Percentiles rank a stretch among this genome's conserved stretches.
Conservation (phyloP, 2,329 filamentous ascomycete genomes). For the Colletotrichum tropicicola region DNA sequence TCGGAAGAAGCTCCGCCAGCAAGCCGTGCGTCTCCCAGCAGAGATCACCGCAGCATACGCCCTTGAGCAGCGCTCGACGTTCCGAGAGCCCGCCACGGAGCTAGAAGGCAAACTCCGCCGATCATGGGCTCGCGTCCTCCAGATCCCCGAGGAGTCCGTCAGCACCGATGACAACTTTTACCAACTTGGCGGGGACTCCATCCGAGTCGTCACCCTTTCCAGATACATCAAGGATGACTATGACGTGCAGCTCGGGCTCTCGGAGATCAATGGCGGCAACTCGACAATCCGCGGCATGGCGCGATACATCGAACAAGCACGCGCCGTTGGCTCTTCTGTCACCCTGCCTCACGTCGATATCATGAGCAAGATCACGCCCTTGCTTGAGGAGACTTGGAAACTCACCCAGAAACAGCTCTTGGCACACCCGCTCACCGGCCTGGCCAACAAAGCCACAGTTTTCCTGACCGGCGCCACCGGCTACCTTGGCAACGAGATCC, state of each 20-base stretch:
- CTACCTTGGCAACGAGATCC: constrained; percentile 15
- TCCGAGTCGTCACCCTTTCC: constrained; percentile 32
- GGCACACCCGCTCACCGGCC: background rate
- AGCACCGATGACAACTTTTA: constrained; percentile 33
- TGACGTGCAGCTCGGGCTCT: constrained; percentile 28
- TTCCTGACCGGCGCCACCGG: constrained; percentile 16
- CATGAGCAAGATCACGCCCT: background rate
- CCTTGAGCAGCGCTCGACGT: background rate
- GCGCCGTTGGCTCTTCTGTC: background rate
- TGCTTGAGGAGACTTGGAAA: background rate
- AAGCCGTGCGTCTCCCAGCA: background rate
- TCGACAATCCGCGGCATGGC: constrained; percentile 31
- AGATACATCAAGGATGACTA: constrained; percentile 27
- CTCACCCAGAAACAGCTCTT: background rate
- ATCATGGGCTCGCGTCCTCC: constrained; percentile 20
- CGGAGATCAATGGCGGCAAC: constrained; percentile 33
- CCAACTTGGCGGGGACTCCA: constrained; percentile 33
- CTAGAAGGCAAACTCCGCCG: constrained; percentile 6
- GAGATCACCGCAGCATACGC: background rate
- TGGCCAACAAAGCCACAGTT: background rate
- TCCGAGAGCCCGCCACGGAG: background rate
- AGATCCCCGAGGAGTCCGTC: constrained; percentile 21
- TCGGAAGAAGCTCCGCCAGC: background rate
- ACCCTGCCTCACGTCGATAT: background rate
- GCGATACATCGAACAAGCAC: constrained; percentile 13